Base-by-base conservation (phyloP, 2,329 filamentous ascomycete species). In the Curvularia sp. region DNA sequence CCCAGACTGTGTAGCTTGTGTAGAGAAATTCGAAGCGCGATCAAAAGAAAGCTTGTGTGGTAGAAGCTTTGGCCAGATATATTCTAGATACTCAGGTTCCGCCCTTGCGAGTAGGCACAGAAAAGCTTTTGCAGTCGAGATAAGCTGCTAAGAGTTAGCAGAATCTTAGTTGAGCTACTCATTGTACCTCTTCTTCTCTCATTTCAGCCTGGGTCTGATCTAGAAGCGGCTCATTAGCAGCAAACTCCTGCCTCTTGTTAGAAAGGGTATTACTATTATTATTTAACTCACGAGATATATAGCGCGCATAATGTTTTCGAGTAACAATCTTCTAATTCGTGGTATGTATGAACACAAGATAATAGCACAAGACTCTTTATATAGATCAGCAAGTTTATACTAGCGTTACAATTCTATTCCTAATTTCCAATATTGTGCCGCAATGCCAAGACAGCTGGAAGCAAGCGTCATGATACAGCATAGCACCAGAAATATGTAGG, bases 11-110 rank as follows among this genome's bases (percentile, higher is more conserved):
- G 18, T n/a, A 30, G 43, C 51, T 54, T 28, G 25, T 42, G 32
- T 51, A 56, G 41, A 51, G 32, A 47, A 39, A 51, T 19, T 41
- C 32, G 9, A 57, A 49, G 43, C 5, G 23, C 21, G 28, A 53
- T 53, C n/a, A 18, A 53, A 57, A 43, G 39, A 59, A 15, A 59
- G 56, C 51, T 41, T 59, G 23, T 59, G 32, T 59, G 21, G 56
- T 59, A 59, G 38, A 28, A 55, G 53, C 53, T 55, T 49, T 55
- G n/a, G 53, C 45, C 21, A n/a, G 28, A 55, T 6, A 49, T 55
- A 36, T 49, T 55, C 38, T 55, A 55, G 46, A 55, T 55, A 55
- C 28, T 55, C 9, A 55, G 53, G 23, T 28, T 55, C 39, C 21
- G 38, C 56, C 32, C 51, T 54, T 50, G 41, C 18, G 54, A 59